Evolutionary conservation across 2,329 filamentous ascomycete species (phyloP), one percentile per base, ranked within the genome.

Genomic region (Venturiaceae sp.): DNA sequence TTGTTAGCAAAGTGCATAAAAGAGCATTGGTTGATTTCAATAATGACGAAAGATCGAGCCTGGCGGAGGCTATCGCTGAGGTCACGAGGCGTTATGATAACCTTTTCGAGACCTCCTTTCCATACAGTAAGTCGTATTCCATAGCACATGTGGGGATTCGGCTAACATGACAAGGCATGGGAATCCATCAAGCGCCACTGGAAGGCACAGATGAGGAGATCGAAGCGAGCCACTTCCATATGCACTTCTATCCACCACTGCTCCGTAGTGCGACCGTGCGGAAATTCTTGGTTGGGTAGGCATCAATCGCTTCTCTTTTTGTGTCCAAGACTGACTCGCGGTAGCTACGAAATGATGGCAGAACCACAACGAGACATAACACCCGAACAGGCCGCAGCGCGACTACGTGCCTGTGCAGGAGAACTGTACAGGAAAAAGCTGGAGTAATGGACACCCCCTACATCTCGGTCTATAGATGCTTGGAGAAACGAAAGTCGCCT

Each of bases 321-420:
- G n/a, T 26, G 26, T 21, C 19, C 30, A 34, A 33, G 33, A 30
- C 55, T 64, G 41, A 58, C 37, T 26, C 13, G 1, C 30, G 62
- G 4, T 16, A 77, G 76, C 0, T 97, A 95, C 70, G 94, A 99
- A 75, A 81, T 99, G 74, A 84, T 99, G 83, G 94, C 89, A 1
- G 94, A 99, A 75, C 92, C 94, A n/a, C 94, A 99, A 74, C 83
- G 94, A 60, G 94, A 99, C 70, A 97, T 99, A 66, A 99, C 94
- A 0, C 92, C 94, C 0, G 94, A 99, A 74, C 94, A 97, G 74
- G 94, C 94, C 1, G 88, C 94, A 14, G 84, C 83, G 28, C 84
- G 84, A 54, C 75, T 99, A 60, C 83, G 88, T 63, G 79, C 80
- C 60, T 92, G 90, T 63, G 88, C 84, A 3, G 91, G 91, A 16